A percentile compares a stretch with the other conserved stretches of the same genome.
These are phyloP conservation scores for Kodamaea sagamina DNA, from an alignment of 805 yeast species.

Conservation along the genomic window DNA sequence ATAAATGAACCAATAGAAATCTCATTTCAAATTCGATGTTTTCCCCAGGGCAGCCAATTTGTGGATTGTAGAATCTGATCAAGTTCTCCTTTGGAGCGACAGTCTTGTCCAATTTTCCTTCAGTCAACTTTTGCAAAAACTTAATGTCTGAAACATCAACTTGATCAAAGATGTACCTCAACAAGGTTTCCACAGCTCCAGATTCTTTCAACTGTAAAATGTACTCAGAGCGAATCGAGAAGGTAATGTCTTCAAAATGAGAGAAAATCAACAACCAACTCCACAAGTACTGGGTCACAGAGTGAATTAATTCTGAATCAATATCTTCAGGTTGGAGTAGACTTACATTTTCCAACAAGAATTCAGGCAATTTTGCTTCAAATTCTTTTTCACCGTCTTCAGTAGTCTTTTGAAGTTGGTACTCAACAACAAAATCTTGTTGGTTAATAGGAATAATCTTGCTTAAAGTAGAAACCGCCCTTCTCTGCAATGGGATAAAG, in stretches of 20 bases:
- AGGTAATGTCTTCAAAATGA: constrained; percentile 66
- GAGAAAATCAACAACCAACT: constrained; percentile 65
- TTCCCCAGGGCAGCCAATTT: constrained; percentile 24
- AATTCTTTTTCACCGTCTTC: constrained; percentile 28
- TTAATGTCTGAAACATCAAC: constrained; percentile 41
- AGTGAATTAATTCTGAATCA: constrained; percentile 17
- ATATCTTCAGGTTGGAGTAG: constrained; percentile 17
- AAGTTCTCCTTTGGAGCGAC: constrained; percentile 18
- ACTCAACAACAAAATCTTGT: constrained; percentile 62
- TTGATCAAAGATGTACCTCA: constrained; percentile 56
- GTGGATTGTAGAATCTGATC: constrained; percentile 24
- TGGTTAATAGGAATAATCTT: constrained; percentile 48
- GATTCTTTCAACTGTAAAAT: constrained; percentile 53
- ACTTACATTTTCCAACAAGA: constrained; percentile 11
- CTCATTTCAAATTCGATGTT: constrained; percentile 33
- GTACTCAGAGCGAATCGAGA: constrained; percentile 61
- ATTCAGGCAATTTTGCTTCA: constrained; percentile 40
- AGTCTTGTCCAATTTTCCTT: constrained; percentile 11
- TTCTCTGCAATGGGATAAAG: constrained; percentile 41
- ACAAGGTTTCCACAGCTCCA: constrained; percentile 49
- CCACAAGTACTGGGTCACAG: constrained; percentile 53
- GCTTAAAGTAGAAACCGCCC: constrained; percentile 42
- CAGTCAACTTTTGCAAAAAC: constrained; percentile 22
- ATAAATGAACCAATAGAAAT: constrained; percentile 50
- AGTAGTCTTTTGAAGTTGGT: constrained; percentile 51